Base-by-base conservation (phyloP, 2,329 filamentous ascomycete genomes). In the Pseudocercospora macadamiae region DNA sequence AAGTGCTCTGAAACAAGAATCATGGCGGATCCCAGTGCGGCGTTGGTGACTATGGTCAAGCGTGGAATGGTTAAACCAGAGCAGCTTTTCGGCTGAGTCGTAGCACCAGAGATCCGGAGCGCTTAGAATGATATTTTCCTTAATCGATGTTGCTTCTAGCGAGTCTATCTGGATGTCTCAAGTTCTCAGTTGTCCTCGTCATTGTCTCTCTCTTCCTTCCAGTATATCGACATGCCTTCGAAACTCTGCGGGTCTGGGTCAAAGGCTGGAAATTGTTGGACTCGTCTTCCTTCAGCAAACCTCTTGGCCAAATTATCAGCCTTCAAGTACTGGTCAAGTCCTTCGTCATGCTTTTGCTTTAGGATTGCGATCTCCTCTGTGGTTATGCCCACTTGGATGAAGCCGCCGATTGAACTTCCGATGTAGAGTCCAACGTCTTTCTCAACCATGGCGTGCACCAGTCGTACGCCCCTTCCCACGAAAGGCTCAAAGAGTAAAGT, bases 161-260 rank as follows among this genome's bases (percentile, higher is more conserved):
- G n/a, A n/a, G n/a, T n/a, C n/a, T n/a, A n/a, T n/a, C n/a, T n/a
- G n/a, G n/a, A n/a, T n/a, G n/a, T n/a, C n/a, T n/a, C n/a, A n/a
- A n/a, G n/a, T 26, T 23, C 23, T 47, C 42, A 47, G 21, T 21
- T 21, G 14, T 47, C 42, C 1, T 47, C 23, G n/a, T 39, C 34
- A 21, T 47, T 47, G 10, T 47, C 47, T 19, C 21, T 30, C 16
- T 63, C 62, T 44, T 68, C 60, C 36, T 62, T 67, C 67, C 63
- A 70, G 45, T 60, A 67, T 8, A 67, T 64, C 12, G 37, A 23
- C 54, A 72, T 53, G 1, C 69, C 68, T 4, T 69, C 67, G 36
- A 72, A 65, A 4, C 70, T 58, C 45, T 70, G 69, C 23, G 68
- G 65, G 42, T 72, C 68, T 10, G 67, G 56, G 8, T 69, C 66